These are phyloP conservation scores for Linnemannia schmuckeri DNA, from an alignment of 192 early-diverging fungal species.

Conservation along the genomic window DNA sequence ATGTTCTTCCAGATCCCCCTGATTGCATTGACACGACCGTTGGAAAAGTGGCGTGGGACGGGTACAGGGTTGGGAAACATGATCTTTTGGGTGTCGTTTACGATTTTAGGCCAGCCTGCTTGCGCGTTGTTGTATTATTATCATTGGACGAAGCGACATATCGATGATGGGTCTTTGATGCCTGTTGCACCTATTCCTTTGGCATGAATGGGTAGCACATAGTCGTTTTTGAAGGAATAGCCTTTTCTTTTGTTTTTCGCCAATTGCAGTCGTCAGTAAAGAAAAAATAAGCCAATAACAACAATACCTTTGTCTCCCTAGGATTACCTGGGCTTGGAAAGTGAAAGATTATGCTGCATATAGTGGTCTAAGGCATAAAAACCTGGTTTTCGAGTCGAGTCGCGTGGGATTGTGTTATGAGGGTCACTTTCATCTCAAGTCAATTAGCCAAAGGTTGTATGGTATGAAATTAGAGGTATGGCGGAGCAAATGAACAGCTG, in stretches of 20 bases:
- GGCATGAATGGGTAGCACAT: not conserved
- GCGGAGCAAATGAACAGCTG: not conserved
- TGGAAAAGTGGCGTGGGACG: conserved; percentile 79
- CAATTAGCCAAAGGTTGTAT: not conserved
- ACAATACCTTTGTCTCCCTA: too few species aligned
- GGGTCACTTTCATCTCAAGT: not conserved
- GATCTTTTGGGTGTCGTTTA: conserved; percentile 87
- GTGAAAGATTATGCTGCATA: too few species aligned
- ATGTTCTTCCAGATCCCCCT: conserved; percentile 86
- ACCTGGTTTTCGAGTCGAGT: not conserved
- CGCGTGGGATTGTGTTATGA: not conserved
- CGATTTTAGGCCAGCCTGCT: conserved; percentile 83
- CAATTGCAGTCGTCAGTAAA: too few species aligned
- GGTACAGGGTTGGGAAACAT: conserved; percentile 81
- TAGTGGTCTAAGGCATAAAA: too few species aligned
- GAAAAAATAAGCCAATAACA: too few species aligned
- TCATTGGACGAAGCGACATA: conserved; percentile 58
- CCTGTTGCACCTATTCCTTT: not conserved
- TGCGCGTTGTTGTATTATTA: conserved; percentile 82
- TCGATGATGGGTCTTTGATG: conserved; percentile 14
- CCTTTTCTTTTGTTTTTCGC: not conserved
- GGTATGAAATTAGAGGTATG: not conserved
- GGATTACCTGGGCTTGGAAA: too few species aligned
- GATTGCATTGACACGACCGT: conserved; percentile 75
- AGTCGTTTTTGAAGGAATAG: not conserved